Conservation (phyloP, 805 yeast genomes). For the Lipomyces chichibuensis region DNA sequence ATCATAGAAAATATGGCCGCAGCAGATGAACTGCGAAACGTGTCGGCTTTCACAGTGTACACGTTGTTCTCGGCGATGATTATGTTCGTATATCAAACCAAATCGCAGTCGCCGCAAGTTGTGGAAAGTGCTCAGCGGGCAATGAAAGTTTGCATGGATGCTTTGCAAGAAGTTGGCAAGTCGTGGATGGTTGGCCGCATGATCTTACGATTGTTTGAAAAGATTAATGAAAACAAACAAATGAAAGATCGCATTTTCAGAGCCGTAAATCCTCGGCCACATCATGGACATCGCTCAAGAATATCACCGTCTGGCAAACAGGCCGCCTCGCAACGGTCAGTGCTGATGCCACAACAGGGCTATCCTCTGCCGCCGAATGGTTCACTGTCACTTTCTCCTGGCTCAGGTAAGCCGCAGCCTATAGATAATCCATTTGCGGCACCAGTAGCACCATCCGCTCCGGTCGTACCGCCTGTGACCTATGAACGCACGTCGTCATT, state of each 20-base stretch:
- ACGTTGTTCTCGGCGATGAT: constrained; percentile 65
- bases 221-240: constrained; percentile 41
- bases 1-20: constrained; percentile 61
- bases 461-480: constrained; percentile 18
- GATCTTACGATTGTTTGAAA: constrained; percentile 55
- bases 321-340: background rate
- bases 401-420: background rate
- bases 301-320: background rate
- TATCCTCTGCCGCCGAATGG: background rate
- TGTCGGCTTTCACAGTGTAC: constrained; percentile 64
- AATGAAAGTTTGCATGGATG: constrained; percentile 43
- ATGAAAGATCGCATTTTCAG: constrained; percentile 34
- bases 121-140: constrained; percentile 47
- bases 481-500: constrained; percentile 20
- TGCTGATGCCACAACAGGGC: constrained; percentile 10
- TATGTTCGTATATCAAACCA: constrained; percentile 72
- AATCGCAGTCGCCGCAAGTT: constrained; percentile 46
- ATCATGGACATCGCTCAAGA: constrained; percentile 1
- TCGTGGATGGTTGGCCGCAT: constrained; percentile 58
- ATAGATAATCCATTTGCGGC: background rate
- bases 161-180: constrained; percentile 50
- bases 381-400: background rate
- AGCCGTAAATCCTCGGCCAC: constrained; percentile 26
- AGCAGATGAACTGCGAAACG: constrained; percentile 53
- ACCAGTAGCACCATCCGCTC: constrained; percentile 8